These are phyloP conservation scores for Nyctanthes arbortristis DNA, from an alignment of 257 asterid species.

Conservation along the genomic window DNA sequence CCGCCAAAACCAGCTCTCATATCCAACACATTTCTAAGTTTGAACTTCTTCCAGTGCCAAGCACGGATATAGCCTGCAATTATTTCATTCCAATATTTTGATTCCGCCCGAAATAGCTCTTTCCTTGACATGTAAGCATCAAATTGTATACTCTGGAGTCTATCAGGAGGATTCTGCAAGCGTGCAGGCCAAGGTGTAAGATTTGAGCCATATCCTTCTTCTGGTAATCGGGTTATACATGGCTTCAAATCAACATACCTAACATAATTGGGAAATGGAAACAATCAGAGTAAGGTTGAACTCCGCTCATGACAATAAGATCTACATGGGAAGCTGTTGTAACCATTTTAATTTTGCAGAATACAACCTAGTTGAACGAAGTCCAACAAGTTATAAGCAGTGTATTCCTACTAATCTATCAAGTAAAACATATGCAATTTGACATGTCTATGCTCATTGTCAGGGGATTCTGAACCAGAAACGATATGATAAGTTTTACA, in stretches of 20 bases:
- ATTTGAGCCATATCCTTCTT: constrained; percentile 74
- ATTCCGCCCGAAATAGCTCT: constrained; percentile 80
- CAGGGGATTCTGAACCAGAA: neutral
- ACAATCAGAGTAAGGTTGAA: constrained; percentile 12
- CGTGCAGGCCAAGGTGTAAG: constrained; percentile 86
- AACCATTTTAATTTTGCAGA: neutral
- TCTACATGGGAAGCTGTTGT: neutral
- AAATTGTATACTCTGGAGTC: constrained; percentile 84
- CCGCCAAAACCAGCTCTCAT: constrained; percentile 99
- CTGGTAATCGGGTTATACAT: constrained; percentile 78
- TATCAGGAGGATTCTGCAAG: constrained; percentile 79
- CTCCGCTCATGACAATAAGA: neutral
- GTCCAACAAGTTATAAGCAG: constrained; percentile 9
- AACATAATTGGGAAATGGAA: constrained; percentile 27
- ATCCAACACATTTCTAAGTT: constrained; percentile 88
- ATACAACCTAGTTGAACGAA: constrained; percentile 6
- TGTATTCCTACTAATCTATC: neutral
- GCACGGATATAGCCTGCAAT: constrained; percentile 63
- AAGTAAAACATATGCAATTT: neutral
- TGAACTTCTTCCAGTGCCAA: constrained; percentile 61
- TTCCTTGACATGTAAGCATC: constrained; percentile 82
- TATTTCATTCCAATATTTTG: constrained; percentile 81
- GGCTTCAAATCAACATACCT: constrained; percentile 90
- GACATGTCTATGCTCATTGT: neutral
- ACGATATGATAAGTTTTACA: neutral